These are phyloP conservation scores for Umbelopsis vinacea DNA, from an alignment of 192 early-diverging fungal species.

Conservation along the genomic window DNA sequence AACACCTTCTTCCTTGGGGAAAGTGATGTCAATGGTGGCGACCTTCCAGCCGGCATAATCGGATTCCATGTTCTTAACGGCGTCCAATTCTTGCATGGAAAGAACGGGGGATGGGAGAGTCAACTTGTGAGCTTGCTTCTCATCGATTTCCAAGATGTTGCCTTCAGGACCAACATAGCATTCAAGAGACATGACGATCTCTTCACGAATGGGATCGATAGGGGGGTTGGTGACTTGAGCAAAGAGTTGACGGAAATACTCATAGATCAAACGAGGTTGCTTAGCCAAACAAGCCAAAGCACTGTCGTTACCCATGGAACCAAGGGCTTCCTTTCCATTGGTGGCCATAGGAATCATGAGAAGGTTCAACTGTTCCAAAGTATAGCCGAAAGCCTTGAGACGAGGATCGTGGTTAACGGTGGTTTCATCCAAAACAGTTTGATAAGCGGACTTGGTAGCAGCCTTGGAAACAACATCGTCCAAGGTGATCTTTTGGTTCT, in stretches of 20 bases:
- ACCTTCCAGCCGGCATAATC: constrained; percentile 79
- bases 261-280: constrained; percentile 89
- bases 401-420: constrained; percentile 78
- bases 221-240: constrained; percentile 99
- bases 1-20: constrained; percentile 72
- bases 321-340: constrained; percentile 94
- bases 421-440: constrained; percentile 58
- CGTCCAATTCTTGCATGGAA: constrained; percentile 79
- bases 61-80: constrained; percentile 71
- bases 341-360: constrained; percentile 85
- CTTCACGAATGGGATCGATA: constrained; percentile 98
- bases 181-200: constrained; percentile 95
- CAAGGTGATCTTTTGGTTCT: constrained; percentile 79
- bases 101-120: constrained; percentile 87
- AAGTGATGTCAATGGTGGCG: constrained; percentile 87
- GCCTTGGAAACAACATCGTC: constrained; percentile 56
- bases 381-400: constrained; percentile 88
- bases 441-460: constrained; percentile 30
- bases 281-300: constrained; percentile 91
- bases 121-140: constrained; percentile 79
- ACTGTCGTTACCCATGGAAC: constrained; percentile 98
- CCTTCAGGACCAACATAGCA: constrained; percentile 95
- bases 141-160: constrained; percentile 88
- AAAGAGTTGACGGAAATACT: constrained; percentile 98
- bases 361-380: constrained; percentile 90